A percentile compares a stretch with the other conserved stretches of the same genome.
Conservation (phyloP, 495 filamentous ascomycete species). For the Hypomontagnella monticulosa region DNA sequence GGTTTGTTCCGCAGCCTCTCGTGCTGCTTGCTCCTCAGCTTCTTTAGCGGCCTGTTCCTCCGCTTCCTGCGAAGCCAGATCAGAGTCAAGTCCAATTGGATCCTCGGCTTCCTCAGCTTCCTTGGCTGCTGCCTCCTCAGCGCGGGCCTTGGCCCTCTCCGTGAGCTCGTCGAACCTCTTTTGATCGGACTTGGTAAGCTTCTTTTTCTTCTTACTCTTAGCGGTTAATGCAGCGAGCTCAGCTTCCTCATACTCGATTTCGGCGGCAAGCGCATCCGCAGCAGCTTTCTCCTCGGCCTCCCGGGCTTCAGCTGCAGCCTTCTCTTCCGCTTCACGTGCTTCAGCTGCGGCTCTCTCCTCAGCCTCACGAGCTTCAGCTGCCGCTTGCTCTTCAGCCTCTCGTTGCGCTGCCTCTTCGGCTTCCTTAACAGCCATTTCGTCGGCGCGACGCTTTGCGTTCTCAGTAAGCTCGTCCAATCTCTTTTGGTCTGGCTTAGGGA, state of each 20-base stretch:
- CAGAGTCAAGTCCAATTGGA: conserved; percentile 23
- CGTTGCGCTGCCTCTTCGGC: conserved; percentile 36
- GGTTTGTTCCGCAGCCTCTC: conserved; percentile 46
- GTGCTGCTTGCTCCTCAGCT: conserved; percentile 39
- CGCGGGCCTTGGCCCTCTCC: conserved; percentile 47
- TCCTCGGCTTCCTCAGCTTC: conserved; percentile 40
- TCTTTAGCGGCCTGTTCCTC: conserved; percentile 43
- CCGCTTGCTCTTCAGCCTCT: conserved; percentile 38
- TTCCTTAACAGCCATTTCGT: conserved; percentile 43
- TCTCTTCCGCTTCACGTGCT: conserved; percentile 29
- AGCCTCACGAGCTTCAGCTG: conserved; percentile 31
- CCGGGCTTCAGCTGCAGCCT: conserved; percentile 18
- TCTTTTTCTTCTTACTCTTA: conserved; percentile 42
- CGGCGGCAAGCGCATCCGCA: conserved; percentile 40
- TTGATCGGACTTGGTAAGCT: conserved; percentile 47
- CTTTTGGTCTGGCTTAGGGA: conserved; percentile 41
- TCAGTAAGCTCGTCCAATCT: conserved; percentile 50
- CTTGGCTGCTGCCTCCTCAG: conserved; percentile 42
- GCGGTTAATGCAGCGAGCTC: conserved; percentile 34
- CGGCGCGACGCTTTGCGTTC: conserved; percentile 42
- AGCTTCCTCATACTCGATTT: conserved; percentile 41
- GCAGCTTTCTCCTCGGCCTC: conserved; percentile 36
- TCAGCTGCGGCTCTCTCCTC: conserved; percentile 32
- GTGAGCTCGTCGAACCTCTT: conserved; percentile 52
- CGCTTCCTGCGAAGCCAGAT: conserved; percentile 5